phyloP scores from a whole-genome alignment of 2,329 filamentous ascomycete species.

The Verticillium zaregamsianum region DNA sequence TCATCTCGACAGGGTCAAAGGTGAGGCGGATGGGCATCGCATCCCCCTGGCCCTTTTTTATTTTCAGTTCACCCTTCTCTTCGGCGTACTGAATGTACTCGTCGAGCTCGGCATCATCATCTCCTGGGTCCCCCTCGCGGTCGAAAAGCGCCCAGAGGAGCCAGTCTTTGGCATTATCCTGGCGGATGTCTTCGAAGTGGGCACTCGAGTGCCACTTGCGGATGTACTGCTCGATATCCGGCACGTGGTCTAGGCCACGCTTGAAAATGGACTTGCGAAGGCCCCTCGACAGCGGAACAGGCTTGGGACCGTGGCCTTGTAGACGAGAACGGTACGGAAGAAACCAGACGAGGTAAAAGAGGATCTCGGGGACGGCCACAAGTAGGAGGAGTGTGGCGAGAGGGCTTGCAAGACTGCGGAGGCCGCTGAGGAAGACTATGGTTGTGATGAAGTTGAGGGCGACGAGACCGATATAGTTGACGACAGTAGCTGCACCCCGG shows the following conservation, averaged over 20 bases:
- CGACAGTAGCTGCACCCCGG: constrained; percentile 6
- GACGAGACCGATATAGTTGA: constrained; percentile 10
- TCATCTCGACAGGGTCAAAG: constrained; percentile 57
- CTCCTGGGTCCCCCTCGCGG: constrained; percentile 30
- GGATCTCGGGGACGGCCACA: constrained; percentile 27
- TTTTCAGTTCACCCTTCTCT: constrained; percentile 40
- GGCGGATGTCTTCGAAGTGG: constrained; percentile 49
- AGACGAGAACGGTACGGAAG: constrained; percentile 36
- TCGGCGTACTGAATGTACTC: constrained; percentile 50
- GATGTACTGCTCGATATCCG: constrained; percentile 53
- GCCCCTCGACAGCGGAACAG: constrained; percentile 33
- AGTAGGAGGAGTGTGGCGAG: constrained; percentile 17
- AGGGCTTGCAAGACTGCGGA: constrained; percentile 16
- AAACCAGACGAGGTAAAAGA: constrained; percentile 39
- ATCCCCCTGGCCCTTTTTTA: constrained; percentile 51
- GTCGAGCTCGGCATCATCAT: constrained; percentile 36
- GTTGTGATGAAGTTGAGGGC: constrained; percentile 17
- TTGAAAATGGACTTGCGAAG: constrained; percentile 53
- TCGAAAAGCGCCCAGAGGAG: constrained; percentile 66
- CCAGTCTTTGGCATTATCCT: constrained; percentile 66
- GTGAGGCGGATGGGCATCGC: constrained; percentile 59
- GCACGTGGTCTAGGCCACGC: constrained; percentile 49
- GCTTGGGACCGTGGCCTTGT: constrained; percentile 31
- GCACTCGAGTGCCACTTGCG: constrained; percentile 64
- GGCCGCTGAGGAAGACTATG: constrained; percentile 13